A percentile compares a stretch with the other conserved stretches of the same genome.
Conservation (phyloP, 805 yeast genomes). For the Blastobotrys muscicola region DNA sequence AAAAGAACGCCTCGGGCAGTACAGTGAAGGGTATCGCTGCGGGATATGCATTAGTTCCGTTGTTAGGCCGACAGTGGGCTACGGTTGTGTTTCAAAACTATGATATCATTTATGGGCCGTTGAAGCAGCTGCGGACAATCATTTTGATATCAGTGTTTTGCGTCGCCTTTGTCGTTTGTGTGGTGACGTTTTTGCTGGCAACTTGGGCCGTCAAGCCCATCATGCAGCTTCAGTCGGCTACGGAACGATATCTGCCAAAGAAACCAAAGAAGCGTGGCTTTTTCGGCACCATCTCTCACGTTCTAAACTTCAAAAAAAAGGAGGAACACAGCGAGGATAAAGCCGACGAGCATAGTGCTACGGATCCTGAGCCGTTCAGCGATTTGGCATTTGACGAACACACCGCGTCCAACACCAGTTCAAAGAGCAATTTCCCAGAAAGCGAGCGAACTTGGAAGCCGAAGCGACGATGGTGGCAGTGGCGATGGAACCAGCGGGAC, state of each 20-base stretch:
- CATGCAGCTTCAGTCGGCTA: conserved; percentile 67
- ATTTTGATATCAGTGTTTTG: conserved; percentile 63
- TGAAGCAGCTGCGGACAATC: conserved; percentile 51
- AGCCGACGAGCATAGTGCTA: too few species aligned
- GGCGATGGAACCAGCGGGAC: too few species aligned
- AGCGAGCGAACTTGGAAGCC: too few species aligned
- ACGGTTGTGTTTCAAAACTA: conserved; percentile 59
- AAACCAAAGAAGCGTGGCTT: conserved; percentile 2
- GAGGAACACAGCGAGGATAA: background rate
- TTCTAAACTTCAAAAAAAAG: background rate
- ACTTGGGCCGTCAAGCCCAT: conserved; percentile 79
- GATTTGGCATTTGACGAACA: conserved; percentile 23
- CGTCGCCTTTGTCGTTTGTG: conserved; percentile 57
- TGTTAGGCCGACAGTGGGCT: conserved; percentile 49
- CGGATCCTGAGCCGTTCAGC: too few species aligned
- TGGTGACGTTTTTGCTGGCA: conserved; percentile 67
- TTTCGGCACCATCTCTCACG: conserved; percentile 5
- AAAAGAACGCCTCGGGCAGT: conserved; percentile 12
- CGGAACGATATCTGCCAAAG: conserved; percentile 39
- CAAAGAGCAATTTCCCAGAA: too few species aligned
- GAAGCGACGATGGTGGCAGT: too few species aligned
- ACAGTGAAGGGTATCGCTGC: conserved; percentile 34
- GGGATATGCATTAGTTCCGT: conserved; percentile 44
- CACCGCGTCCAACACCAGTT: conserved; percentile 15
- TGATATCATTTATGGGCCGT: conserved; percentile 51